Percentiles rank a stretch among this genome's conserved stretches.
These are phyloP conservation scores for Fusarium tanahbumbuense DNA, from an alignment of 2,329 filamentous ascomycete genomes.

Conservation along the genomic window DNA sequence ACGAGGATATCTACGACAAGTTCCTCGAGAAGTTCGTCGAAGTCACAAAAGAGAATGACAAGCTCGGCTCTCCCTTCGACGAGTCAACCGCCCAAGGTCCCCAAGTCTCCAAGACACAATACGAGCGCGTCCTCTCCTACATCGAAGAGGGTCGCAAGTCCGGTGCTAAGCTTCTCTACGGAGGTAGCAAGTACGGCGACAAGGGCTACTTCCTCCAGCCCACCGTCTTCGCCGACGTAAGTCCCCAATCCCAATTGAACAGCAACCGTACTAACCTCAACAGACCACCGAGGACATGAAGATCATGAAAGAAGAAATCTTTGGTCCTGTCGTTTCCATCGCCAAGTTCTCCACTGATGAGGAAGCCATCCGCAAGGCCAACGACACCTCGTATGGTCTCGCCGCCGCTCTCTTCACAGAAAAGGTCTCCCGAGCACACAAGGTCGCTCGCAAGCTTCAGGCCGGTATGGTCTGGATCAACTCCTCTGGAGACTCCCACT, in stretches of 20 bases:
- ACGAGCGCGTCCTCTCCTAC: slow-evolving; percentile 72
- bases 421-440: slow-evolving; percentile 57
- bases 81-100: slow-evolving; percentile 73
- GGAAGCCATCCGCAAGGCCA: slow-evolving; percentile 46
- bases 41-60: slow-evolving; percentile 62
- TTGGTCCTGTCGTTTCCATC: slow-evolving; percentile 47
- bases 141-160: slow-evolving; percentile 72
- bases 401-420: slow-evolving; percentile 67
- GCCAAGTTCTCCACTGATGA: slow-evolving; percentile 42
- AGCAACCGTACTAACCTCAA: slow-evolving; percentile 38
- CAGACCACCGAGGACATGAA: slow-evolving; percentile 44
- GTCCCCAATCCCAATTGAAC: neutral
- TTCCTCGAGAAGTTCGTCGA: slow-evolving; percentile 60
- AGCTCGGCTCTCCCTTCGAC: slow-evolving; percentile 72
- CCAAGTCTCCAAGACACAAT: slow-evolving; percentile 72
- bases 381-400: slow-evolving; percentile 64
- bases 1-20: neutral
- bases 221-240: slow-evolving; percentile 47
- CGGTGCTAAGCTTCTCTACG: slow-evolving; percentile 66
- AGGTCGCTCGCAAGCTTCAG: slow-evolving; percentile 62
- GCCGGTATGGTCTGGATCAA: slow-evolving; percentile 60
- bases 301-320: slow-evolving; percentile 49
- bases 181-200: slow-evolving; percentile 41
- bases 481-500: slow-evolving; percentile 45
- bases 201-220: slow-evolving; percentile 47